Base-by-base conservation (phyloP, 1,139 yeast genomes). In the Nakaseomyces sp. region DNA sequence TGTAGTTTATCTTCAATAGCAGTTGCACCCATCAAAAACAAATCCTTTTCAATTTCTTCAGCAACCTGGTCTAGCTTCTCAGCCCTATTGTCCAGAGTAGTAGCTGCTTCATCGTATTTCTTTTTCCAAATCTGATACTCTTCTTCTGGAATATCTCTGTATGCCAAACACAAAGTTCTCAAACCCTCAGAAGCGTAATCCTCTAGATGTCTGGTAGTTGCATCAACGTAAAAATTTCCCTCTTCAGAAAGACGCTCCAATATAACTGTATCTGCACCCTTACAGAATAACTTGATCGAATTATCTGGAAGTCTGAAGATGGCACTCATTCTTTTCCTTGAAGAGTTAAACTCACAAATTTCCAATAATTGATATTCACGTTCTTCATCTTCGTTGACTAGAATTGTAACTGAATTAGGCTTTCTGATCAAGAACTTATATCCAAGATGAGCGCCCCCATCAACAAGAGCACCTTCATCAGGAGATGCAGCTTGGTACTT, bases 401-500 rank as follows among this genome's bases (percentile, higher is more conserved):
- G 76, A 40, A 93, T 73, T 0, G 87, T 77, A 35, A 93, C 84
- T 19, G 85, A 74, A 51, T 81, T 81, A 6, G 99, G 99, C 45
- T 80, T 79, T 67, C 98, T 84, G 40, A 88, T 78, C 10, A 76
- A 74, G 61, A 93, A 93, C 51, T 75, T 81, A 61, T 83, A 91
- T 0, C 96, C 97, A 44, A 91, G 70, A 56, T 71, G 73, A 0
- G 96, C 93, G 16, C 96, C 98, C 47, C 98, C 98, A 56, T 91
- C 89, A 3, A 93, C 99, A 50, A 93, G 71, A 0, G 99, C 99
- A 45, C 98, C 98, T 69, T 93, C 98, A 67, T 93, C 99, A 1
- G 98, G 98, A 1, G 97, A 89, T 0, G 98, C 96, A 0, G 99
- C 98, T 66, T 93, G 98, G 60, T 93, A 93, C 61, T 86, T 89